Evolutionary conservation across 75 land plant species (phyloP).

Genomic region (Pinus tabuliformis): DNA sequence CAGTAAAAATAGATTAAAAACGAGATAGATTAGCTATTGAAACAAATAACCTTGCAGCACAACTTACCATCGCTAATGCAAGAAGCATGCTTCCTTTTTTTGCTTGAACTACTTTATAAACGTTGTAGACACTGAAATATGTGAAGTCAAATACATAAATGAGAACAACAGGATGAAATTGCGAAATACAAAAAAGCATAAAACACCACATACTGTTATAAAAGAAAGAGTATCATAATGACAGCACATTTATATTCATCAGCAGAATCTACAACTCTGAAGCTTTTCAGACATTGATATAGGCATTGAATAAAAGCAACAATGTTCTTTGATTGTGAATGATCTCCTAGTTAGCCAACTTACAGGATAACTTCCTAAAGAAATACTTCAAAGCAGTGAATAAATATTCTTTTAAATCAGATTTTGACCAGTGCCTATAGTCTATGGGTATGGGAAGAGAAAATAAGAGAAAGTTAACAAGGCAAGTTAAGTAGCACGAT

Average conservation of each 20-base stretch:
- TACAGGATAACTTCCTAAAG: too few relatives aligned
- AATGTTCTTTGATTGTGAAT: too few relatives aligned
- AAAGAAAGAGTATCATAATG: neutral
- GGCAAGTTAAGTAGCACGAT: too few relatives aligned
- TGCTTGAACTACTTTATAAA: constrained; percentile 76
- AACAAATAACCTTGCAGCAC: neutral
- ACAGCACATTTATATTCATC: neutral
- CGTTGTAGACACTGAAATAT: constrained; percentile 71
- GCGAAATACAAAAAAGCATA: neutral
- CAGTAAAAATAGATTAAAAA: neutral
- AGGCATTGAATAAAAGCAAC: too few relatives aligned
- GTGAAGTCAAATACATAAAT: neutral
- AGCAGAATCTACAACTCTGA: neutral
- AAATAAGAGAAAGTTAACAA: too few relatives aligned
- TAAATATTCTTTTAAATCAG: too few relatives aligned
- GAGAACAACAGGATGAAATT: neutral
- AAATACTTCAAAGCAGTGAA: too few relatives aligned
- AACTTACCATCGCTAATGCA: constrained; percentile 95
- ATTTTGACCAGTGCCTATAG: too few relatives aligned
- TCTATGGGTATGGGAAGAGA: too few relatives aligned
- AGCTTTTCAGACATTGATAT: neutral
- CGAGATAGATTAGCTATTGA: neutral
- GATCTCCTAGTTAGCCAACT: too few relatives aligned
- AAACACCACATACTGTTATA: neutral
- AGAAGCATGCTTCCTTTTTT: constrained; percentile 79